Conservation (phyloP, 2,329 filamentous ascomycete species). For the Ramularia endophylla region DNA sequence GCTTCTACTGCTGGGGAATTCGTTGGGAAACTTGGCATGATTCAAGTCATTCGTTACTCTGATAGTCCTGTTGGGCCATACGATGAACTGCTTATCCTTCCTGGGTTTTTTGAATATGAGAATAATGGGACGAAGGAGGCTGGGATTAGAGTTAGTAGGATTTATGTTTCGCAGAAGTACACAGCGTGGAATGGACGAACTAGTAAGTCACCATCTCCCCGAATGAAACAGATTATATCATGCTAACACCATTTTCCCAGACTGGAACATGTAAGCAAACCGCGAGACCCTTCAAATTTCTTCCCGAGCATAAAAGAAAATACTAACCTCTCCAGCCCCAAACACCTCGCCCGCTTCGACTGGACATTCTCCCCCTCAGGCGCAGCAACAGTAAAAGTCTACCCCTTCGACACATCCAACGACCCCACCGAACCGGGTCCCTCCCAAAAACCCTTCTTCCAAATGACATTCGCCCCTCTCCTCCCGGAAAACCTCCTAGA, state of each 20-base stretch:
- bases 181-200: conserved; percentile 6
- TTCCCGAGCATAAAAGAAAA: background rate
- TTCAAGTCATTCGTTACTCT: conserved; percentile 9
- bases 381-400: conserved; percentile 6
- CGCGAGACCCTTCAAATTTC: background rate
- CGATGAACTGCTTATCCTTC: conserved; percentile 11
- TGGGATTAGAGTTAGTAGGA: conserved; percentile 9
- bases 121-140: conserved; percentile 3
- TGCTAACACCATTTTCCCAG: background rate
- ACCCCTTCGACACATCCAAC: conserved; percentile 1
- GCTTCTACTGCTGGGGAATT: background rate
- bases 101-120: conserved; percentile 7
- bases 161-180: conserved; percentile 14
- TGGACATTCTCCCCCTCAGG: conserved; percentile 3
- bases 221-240: conserved; percentile 9
- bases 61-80: conserved; percentile 9
- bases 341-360: conserved; percentile 12
- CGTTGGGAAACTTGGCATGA: conserved; percentile 5
- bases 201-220: conserved; percentile 2
- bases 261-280: conserved; percentile 9
- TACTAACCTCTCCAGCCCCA: conserved; percentile 1
- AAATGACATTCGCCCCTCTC: conserved; percentile 3
- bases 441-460: conserved; percentile 6
- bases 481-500: conserved; percentile 2
- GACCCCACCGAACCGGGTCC: background rate